A percentile compares a stretch with the other conserved stretches of the same genome.
Conservation (phyloP, 1,139 yeast genomes). For the Geotrichum restrictum region DNA sequence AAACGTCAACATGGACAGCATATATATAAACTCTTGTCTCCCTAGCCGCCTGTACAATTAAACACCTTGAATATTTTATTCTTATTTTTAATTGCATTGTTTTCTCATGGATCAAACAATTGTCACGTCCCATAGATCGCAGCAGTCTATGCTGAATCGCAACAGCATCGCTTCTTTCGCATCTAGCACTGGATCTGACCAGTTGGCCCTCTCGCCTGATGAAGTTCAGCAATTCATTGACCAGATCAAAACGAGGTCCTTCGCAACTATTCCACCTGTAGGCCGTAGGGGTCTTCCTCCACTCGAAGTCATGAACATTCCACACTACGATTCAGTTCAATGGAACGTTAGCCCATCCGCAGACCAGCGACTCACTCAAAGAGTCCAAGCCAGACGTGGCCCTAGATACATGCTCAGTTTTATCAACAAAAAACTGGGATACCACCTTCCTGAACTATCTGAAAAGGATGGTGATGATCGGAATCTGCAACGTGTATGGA, state of each 20-base stretch:
- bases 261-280: background rate
- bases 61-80: too few relatives aligned
- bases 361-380: background rate
- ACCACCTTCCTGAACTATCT: background rate
- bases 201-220: background rate
- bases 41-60: too few relatives aligned
- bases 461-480: background rate
- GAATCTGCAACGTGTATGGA: too few relatives aligned
- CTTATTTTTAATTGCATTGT: too few relatives aligned
- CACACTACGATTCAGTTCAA: background rate
- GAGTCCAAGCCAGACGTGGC: background rate
- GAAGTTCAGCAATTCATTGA: background rate
- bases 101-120: too few relatives aligned
- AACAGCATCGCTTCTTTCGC: too few relatives aligned
- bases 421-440: background rate
- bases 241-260: background rate
- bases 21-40: too few relatives aligned
- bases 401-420: background rate
- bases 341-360: background rate
- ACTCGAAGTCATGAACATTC: conserved; percentile 1
- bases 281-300: background rate
- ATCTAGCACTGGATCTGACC: too few relatives aligned
- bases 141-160: too few relatives aligned
- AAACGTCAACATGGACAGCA: too few relatives aligned
- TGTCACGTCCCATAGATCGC: too few relatives aligned